These are phyloP conservation scores for Aspergillus sojae DNA, from an alignment of 2,329 filamentous ascomycete genomes.

Conservation along the genomic window DNA sequence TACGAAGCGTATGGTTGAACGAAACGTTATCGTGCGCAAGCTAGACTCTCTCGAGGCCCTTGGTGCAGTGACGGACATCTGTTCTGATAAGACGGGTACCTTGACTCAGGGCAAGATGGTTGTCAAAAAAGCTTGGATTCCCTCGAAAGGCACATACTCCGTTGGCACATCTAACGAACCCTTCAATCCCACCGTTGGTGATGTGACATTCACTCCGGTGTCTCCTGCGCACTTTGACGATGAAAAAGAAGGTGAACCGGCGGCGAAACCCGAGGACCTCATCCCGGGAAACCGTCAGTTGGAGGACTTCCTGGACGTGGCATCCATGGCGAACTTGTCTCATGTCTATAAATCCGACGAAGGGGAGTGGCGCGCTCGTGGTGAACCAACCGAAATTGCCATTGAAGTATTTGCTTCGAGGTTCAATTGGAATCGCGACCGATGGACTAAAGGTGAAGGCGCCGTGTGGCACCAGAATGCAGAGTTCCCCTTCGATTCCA, in stretches of 20 bases:
- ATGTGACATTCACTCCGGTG: constrained; percentile 41
- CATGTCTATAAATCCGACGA: constrained; percentile 59
- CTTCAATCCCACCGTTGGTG: constrained; percentile 57
- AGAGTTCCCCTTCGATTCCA: constrained; percentile 71
- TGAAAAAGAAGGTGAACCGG: constrained; percentile 25
- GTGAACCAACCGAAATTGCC: constrained; percentile 70
- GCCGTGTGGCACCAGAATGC: constrained; percentile 59
- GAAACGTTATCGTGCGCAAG: constrained; percentile 58
- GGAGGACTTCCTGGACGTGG: constrained; percentile 60
- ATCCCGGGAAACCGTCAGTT: constrained; percentile 49
- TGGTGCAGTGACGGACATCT: constrained; percentile 61
- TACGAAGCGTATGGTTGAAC: constrained; percentile 56
- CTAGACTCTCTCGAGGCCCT: constrained; percentile 59
- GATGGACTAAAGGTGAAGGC: constrained; percentile 50
- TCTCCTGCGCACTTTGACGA: constrained; percentile 29
- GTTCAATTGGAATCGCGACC: constrained; percentile 62
- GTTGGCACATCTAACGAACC: constrained; percentile 57
- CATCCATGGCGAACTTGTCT: constrained; percentile 65
- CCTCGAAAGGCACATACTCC: constrained; percentile 57
- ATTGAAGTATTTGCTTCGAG: constrained; percentile 71
- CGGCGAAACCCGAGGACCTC: constrained; percentile 32
- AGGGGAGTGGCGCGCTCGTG: constrained; percentile 61
- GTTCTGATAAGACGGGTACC: constrained; percentile 60
- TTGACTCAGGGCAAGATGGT: constrained; percentile 65
- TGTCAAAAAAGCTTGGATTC: constrained; percentile 59